Conservation (phyloP, 1,284 basidiomycete species). For the Hemileia vastatrix region DNA sequence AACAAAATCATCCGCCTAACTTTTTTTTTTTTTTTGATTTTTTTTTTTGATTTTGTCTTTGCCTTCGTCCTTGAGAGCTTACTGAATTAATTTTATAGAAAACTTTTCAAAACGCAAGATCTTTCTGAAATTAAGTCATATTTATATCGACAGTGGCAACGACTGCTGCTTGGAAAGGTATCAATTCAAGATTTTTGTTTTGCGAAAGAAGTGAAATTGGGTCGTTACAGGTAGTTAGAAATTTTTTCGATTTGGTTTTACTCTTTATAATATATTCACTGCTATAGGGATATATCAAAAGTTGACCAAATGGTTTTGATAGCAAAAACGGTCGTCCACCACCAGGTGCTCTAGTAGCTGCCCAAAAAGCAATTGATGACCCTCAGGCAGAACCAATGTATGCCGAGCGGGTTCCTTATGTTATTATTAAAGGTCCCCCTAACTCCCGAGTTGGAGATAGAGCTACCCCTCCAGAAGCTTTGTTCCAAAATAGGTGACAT, state of each 20-base stretch:
- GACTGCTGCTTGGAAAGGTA: slow-evolving; percentile 67
- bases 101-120: slow-evolving; percentile 79
- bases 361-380: slow-evolving; percentile 63
- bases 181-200: slow-evolving; percentile 86
- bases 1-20: neutral
- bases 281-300: too few relatives aligned
- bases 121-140: slow-evolving; percentile 80
- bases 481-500: slow-evolving; percentile 60
- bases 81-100: slow-evolving; percentile 48
- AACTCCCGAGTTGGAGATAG: slow-evolving; percentile 66
- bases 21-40: neutral
- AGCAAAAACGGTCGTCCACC: slow-evolving; percentile 74
- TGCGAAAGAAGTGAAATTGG: slow-evolving; percentile 84
- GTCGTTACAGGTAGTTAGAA: slow-evolving; percentile 68
- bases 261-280: neutral
- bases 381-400: slow-evolving; percentile 76
- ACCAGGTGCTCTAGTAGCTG: slow-evolving; percentile 79
- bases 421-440: slow-evolving; percentile 64
- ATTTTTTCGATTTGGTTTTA: too few relatives aligned
- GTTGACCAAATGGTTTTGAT: too few relatives aligned
- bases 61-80: neutral
- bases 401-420: slow-evolving; percentile 84
- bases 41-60: neutral
- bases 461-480: slow-evolving; percentile 66
- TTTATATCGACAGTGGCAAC: slow-evolving; percentile 73